A percentile compares a stretch with the other conserved stretches of the same genome.
These are phyloP conservation scores for Neocatenulostroma microsporum DNA, from an alignment of 2,329 filamentous ascomycete species.

Conservation along the genomic window DNA sequence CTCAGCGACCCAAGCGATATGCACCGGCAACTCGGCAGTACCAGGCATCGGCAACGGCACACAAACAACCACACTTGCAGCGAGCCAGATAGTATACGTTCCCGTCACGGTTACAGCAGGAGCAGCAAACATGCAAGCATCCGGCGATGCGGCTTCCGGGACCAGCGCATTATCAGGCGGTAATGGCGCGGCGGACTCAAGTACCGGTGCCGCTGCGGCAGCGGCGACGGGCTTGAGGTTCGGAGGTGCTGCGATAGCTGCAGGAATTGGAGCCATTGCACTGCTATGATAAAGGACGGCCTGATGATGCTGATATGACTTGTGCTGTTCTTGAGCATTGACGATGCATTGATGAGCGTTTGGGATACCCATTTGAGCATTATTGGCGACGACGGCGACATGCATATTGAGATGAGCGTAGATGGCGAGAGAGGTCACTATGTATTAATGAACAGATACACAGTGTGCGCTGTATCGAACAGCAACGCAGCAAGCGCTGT, in stretches of 20 bases:
- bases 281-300: neutral
- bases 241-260: neutral
- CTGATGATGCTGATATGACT: too few relatives aligned
- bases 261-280: neutral
- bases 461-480: too few relatives aligned
- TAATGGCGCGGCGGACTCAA: neutral
- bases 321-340: too few relatives aligned
- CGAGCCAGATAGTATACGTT: constrained; percentile 21
- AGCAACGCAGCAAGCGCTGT: too few relatives aligned
- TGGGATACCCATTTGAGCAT: too few relatives aligned
- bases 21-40: constrained; percentile 8
- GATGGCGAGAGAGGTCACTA: too few relatives aligned
- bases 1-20: constrained; percentile 7
- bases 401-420: too few relatives aligned
- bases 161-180: neutral
- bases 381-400: too few relatives aligned
- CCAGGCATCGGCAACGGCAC: constrained; percentile 20
- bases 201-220: neutral
- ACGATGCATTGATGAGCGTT: too few relatives aligned
- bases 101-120: constrained; percentile 24
- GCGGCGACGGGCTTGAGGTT: neutral
- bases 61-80: constrained; percentile 23
- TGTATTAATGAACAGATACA: too few relatives aligned
- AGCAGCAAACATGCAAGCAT: constrained; percentile 15
- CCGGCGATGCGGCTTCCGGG: neutral